Conservation (phyloP, 78 protist genomes). For the Dictyostelium capitatum region DNA sequence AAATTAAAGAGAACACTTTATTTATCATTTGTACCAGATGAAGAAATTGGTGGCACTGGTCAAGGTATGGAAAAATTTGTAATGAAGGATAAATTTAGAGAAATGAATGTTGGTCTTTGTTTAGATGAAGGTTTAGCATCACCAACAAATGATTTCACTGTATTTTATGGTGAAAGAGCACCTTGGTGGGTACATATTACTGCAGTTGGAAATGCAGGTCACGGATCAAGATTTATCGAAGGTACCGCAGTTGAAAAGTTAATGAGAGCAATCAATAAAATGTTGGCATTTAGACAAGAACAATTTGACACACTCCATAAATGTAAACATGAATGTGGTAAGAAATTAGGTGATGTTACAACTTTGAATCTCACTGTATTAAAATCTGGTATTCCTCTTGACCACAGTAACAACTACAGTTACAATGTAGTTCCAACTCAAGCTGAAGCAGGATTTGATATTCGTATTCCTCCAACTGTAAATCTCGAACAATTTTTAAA, state of each 20-base stretch:
- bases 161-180: conserved; percentile 92
- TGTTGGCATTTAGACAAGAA: conserved; percentile 78
- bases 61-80: conserved; percentile 87
- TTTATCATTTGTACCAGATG: conserved; percentile 87
- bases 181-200: conserved; percentile 86
- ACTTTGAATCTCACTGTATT: conserved; percentile 88
- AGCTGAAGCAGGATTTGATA: conserved; percentile 90
- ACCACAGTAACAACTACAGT: conserved; percentile 53
- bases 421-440: conserved; percentile 89
- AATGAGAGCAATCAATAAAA: conserved; percentile 73
- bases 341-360: conserved; percentile 89
- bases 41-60: conserved; percentile 92
- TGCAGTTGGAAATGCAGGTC: conserved; percentile 92
- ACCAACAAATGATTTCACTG: conserved; percentile 76
- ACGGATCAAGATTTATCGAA: conserved; percentile 89
- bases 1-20: conserved; percentile 45
- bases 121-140: conserved; percentile 92
- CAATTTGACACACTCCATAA: conserved; percentile 62
- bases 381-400: conserved; percentile 75
- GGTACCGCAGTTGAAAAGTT: conserved; percentile 83
- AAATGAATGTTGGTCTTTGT: conserved; percentile 86
- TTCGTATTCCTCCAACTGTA: conserved; percentile 89
- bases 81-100: conserved; percentile 29
- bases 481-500: conserved; percentile 59
- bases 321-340: conserved; percentile 62